These are phyloP conservation scores for Clarireedia homoeocarpa DNA, from an alignment of 2,329 filamentous ascomycete genomes.

Conservation along the genomic window DNA sequence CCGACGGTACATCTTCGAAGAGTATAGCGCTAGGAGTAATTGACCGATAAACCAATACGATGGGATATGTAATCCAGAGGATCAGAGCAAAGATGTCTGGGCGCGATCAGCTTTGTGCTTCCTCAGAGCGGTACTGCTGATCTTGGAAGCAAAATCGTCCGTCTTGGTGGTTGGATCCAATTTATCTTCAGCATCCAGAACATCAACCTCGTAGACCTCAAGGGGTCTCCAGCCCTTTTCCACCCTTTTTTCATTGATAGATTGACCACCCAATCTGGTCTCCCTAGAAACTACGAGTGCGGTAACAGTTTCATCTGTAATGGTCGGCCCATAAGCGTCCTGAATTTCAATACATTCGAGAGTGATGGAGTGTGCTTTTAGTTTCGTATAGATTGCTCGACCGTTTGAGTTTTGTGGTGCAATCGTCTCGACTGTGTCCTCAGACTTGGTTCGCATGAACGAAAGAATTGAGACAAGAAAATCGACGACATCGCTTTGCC, in stretches of 20 bases:
- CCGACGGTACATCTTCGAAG: background rate
- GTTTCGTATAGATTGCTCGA: slow-evolving; percentile 45
- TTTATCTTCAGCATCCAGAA: slow-evolving; percentile 62
- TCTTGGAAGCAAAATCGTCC: slow-evolving; percentile 69
- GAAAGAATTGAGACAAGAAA: slow-evolving; percentile 63
- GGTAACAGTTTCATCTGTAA: slow-evolving; percentile 69
- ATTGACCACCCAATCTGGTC: slow-evolving; percentile 73
- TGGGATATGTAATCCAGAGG: background rate
- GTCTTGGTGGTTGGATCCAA: slow-evolving; percentile 35
- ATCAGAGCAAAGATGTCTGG: slow-evolving; percentile 16
- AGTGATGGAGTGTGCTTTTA: slow-evolving; percentile 51
- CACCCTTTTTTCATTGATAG: slow-evolving; percentile 74
- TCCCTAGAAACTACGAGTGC: slow-evolving; percentile 83
- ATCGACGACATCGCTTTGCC: slow-evolving; percentile 59
- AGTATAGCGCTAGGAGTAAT: background rate
- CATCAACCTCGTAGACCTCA: slow-evolving; percentile 81
- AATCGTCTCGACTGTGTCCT: slow-evolving; percentile 29
- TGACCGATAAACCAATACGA: background rate
- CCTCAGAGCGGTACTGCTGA: slow-evolving; percentile 84
- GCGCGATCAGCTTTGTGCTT: slow-evolving; percentile 34
- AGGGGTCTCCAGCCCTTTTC: slow-evolving; percentile 70
- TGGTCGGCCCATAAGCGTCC: slow-evolving; percentile 85
- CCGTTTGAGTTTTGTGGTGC: slow-evolving; percentile 33
- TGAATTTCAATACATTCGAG: slow-evolving; percentile 79
- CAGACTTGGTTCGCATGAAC: slow-evolving; percentile 32